Base-by-base conservation (phyloP, 345 rosid genomes). In the Luvunga scandens region DNA sequence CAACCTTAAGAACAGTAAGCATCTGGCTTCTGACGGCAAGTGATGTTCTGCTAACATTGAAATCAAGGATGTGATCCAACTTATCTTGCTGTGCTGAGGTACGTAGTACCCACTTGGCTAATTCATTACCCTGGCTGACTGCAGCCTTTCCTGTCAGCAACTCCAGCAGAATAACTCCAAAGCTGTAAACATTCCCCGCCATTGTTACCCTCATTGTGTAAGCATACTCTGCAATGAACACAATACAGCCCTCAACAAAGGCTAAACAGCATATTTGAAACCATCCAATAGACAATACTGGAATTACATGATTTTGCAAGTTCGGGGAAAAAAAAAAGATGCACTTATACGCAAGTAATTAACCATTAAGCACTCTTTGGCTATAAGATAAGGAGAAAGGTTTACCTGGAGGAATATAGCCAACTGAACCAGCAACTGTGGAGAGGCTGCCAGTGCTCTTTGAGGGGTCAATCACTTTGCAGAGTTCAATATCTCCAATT, bases 361-460 rank as follows among this genome's bases (percentile, higher is more conserved):
- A 45, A 42, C 33, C 13, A 48, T 6, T 27, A 38, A 67, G 56
- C 56, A 13, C 56, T 71, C 30, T 55, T n/a, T n/a, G 2, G 19
- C 60, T n/a, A 65, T n/a, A 65, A 66, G 56, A 34, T 24, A 25
- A 57, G 81, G 42, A 38, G 27, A 69, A 72, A 39, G 50, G 78
- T 38, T 73, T 56, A 90, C 98, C 98, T 84, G 97, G 98, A 82
- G 98, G 93, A 75, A 93, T 83, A 81, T 89, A 93, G 79, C 97
- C 97, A 2, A 93, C 89, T 66, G 98, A 90, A 50, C 98, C 98
- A 71, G 97, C 95, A 81, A 93, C 90, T 3, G 91, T 84, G 0
- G 97, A 93, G 80, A 93, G 90, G 91, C 97, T 95, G 71, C 95
- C 90, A 1, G 89, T 90, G 88, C 95, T 89, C 86, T 83, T 93